These are phyloP conservation scores for Leishmania arabica DNA, from an alignment of 208 protist genomes.

Conservation along the genomic window DNA sequence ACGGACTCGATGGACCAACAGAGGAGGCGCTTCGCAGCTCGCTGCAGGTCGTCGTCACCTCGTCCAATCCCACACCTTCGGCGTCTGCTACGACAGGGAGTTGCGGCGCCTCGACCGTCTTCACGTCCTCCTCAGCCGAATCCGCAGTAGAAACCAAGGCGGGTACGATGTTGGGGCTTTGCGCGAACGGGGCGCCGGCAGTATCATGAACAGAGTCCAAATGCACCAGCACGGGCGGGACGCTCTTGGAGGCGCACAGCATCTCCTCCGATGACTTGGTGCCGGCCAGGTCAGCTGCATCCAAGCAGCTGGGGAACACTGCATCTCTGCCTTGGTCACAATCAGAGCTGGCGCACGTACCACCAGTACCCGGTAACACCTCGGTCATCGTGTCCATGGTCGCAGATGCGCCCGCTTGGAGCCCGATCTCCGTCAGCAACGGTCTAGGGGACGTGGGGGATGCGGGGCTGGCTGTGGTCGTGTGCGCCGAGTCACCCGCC, in stretches of 20 bases:
- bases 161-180: not conserved
- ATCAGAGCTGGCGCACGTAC: not conserved
- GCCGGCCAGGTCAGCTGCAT: slow-evolving; percentile 13
- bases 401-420: not conserved
- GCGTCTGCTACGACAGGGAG: not conserved
- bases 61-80: not conserved
- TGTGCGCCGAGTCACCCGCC: not conserved
- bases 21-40: slow-evolving; percentile 7
- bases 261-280: not conserved
- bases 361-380: not conserved
- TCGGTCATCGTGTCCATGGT: slow-evolving; percentile 4
- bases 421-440: not conserved
- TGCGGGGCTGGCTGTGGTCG: not conserved
- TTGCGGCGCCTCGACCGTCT: not conserved
- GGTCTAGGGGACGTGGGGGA: not conserved
- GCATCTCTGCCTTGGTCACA: slow-evolving; percentile 6
- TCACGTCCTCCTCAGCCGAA: not conserved
- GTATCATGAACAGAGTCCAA: too few species aligned
- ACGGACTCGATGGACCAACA: slow-evolving; percentile 26
- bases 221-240: not conserved
- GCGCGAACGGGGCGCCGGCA: not conserved
- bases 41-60: not conserved
- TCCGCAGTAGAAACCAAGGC: not conserved
- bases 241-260: not conserved
- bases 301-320: slow-evolving; percentile 4